phyloP scores from a whole-genome alignment of 768 basidiomycete genomes.

The Pleurotus platypus region DNA sequence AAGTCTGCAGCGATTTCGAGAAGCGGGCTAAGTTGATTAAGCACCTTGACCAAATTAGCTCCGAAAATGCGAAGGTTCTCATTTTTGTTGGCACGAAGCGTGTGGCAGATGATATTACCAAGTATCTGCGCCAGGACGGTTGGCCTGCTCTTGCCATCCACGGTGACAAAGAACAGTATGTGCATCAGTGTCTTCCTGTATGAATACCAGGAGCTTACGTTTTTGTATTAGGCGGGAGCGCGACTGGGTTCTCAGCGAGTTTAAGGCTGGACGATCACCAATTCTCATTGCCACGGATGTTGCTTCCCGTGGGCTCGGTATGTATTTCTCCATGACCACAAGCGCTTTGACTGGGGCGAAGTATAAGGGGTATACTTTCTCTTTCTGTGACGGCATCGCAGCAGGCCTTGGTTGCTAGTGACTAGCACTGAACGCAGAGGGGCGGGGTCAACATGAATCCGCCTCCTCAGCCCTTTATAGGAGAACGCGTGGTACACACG shows the following conservation, averaged over 20 bases:
- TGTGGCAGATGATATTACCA: conserved; percentile 97
- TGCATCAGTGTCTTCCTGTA: conserved; percentile 11
- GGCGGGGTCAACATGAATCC: not conserved
- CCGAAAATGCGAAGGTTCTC: conserved; percentile 96
- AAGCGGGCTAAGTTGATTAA: conserved; percentile 95
- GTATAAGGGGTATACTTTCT: conserved; percentile 11
- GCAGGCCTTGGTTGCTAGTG: not conserved
- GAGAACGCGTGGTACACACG: conserved; percentile 6
- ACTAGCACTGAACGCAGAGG: not conserved
- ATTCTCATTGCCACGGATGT: conserved; percentile 99
- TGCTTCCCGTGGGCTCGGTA: conserved; percentile 99
- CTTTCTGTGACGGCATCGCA: conserved; percentile 2
- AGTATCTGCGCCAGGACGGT: conserved; percentile 94
- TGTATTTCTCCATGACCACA: conserved; percentile 45
- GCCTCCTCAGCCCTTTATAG: not conserved
- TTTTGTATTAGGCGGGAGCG: conserved; percentile 73
- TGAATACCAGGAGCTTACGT: conserved; percentile 3
- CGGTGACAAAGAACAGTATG: conserved; percentile 98
- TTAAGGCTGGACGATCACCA: conserved; percentile 96
- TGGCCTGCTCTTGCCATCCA: conserved; percentile 99
- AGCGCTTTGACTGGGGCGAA: conserved; percentile 16
- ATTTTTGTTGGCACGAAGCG: conserved; percentile 99
- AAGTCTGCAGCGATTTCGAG: conserved; percentile 96
- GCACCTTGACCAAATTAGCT: conserved; percentile 93
- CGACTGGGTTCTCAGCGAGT: conserved; percentile 98